Conservation (phyloP, 306 rosid species). For the Fagus crenata region DNA sequence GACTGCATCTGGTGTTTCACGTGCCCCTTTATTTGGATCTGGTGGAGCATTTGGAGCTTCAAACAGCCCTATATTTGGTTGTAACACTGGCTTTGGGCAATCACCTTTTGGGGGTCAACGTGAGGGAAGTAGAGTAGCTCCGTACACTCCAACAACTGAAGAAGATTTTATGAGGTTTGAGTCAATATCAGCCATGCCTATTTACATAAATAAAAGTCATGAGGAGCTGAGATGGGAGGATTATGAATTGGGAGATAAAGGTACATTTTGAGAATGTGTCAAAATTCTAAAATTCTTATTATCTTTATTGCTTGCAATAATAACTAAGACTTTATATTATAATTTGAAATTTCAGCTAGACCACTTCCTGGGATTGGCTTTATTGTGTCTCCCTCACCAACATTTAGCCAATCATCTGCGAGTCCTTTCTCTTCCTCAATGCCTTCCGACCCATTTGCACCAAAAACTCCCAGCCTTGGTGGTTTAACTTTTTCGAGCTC, state of each 20-base stretch:
- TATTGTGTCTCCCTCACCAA: conserved; percentile 49
- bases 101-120: conserved; percentile 66
- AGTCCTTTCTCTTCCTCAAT: conserved; percentile 32
- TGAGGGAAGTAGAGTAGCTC: conserved; percentile 79
- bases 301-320: neutral
- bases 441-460: too few species aligned
- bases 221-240: conserved; percentile 99
- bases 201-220: conserved; percentile 85
- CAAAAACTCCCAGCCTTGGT: conserved; percentile 32
- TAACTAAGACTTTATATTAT: conserved; percentile 15
- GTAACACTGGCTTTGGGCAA: too few species aligned
- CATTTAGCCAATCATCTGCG: conserved; percentile 63
- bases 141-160: conserved; percentile 72
- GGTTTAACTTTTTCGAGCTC: conserved; percentile 53
- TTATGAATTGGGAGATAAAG: conserved; percentile 90
- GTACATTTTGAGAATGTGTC: conserved; percentile 26
- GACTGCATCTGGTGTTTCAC: conserved; percentile 57
- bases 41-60: conserved; percentile 76
- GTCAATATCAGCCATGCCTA: conserved; percentile 94
- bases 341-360: conserved; percentile 65
- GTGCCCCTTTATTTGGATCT: conserved; percentile 64
- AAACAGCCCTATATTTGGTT: conserved; percentile 45
- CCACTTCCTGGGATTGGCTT: conserved; percentile 62
- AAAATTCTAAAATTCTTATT: neutral
- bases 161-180: conserved; percentile 71